Evolutionary conservation across 306 rosid genomes (phyloP), one percentile per base, ranked within the genome.

Genomic region (Vigna trinervia): DNA sequence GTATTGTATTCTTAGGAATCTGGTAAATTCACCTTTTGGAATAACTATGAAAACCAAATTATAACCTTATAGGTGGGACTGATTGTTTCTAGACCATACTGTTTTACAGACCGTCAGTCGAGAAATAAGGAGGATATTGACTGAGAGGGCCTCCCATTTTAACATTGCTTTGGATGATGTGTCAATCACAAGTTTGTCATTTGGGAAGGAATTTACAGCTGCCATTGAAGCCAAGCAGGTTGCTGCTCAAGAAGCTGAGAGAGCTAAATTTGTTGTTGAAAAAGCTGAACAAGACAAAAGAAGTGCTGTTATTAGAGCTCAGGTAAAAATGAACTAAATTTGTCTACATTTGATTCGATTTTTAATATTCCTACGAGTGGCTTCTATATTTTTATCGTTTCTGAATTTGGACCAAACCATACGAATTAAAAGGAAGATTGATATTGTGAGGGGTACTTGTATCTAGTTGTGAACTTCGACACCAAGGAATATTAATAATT

Each of bases 141-240:
- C 94, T 32, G 87, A 87, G 76, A 89, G 92, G 79, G 98, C 95
- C 41, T 84, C 96, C 38, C 75, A 88, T 19, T 94, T 94, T 85
- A 92, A 94, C 60, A 85, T 94, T 57, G 97, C 92, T 52, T 90
- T 94, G 74, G 98, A 94, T 71, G 97, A 94, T 84, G 97, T 92
- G 58, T 94, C 97, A 13, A 94, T 94, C 66, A 90, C 94, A 12
- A 82, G 72, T 78, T 82, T 92, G 82, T 89, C 92, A 0, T 94
- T 92, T 34, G 93, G 95, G 77, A 86, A 46, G 81, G 98, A 94
- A 78, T 94, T 92, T 41, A 90, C 89, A 22, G 92, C 81, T 77
- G 97, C 98, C 28, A 92, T 92, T 73, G 97, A 94, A 86, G 96
- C 98, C 81, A 94, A 94, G 85, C 98, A 94, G 75, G 95, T 92